Evolutionary conservation across 345 rosid genomes (phyloP).

Genomic region (Eucalyptus grandis): DNA sequence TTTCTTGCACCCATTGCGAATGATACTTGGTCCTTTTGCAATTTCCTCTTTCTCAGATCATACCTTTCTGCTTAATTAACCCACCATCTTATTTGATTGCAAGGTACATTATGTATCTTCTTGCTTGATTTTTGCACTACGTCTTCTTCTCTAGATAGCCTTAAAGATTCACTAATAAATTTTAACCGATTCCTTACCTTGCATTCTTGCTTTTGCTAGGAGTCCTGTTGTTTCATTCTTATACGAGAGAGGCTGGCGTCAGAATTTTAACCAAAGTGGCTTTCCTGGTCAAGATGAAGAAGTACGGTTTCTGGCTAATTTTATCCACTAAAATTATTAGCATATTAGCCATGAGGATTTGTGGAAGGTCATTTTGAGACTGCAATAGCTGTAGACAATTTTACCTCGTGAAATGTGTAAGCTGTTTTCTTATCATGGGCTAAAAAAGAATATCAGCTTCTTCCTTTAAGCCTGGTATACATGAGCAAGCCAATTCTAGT

Average conservation of each 20-base stretch:
- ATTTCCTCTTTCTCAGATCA: not conserved
- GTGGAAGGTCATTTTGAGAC: not conserved
- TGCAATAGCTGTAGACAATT: not conserved
- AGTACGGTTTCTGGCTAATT: constrained; percentile 19
- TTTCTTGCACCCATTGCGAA: not conserved
- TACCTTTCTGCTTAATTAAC: not conserved
- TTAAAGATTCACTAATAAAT: not conserved
- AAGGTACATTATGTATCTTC: not conserved
- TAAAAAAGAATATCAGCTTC: not conserved
- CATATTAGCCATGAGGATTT: not conserved
- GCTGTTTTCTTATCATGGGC: not conserved
- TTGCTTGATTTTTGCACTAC: not conserved
- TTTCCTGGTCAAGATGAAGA: constrained; percentile 97
- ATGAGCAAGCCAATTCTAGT: not conserved
- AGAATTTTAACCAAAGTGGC: constrained; percentile 64
- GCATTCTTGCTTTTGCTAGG: constrained; percentile 29
- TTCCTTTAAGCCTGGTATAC: not conserved
- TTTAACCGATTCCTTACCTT: not conserved
- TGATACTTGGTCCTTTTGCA: not conserved
- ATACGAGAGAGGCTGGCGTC: constrained; percentile 97
- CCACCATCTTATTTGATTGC: not conserved
- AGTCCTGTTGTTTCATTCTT: constrained; percentile 86
- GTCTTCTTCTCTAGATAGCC: not conserved
- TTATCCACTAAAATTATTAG: not conserved
- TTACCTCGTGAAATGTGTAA: not conserved